These are phyloP conservation scores for Phytophthora uliginosa DNA, from an alignment of 352 stramenopile species.

Conservation along the genomic window DNA sequence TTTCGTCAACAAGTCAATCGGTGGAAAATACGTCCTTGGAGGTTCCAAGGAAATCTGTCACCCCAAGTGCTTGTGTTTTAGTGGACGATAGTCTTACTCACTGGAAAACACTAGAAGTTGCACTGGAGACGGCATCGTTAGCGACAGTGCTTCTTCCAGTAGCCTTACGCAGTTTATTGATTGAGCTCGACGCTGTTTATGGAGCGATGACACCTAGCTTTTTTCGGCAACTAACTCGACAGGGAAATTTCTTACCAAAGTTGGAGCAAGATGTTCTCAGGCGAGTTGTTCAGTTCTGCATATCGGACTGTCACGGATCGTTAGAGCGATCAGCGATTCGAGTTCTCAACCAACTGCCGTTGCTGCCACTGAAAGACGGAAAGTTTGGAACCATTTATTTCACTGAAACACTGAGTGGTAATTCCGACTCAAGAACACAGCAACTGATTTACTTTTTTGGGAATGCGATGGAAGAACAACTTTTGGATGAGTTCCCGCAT, in stretches of 20 bases:
- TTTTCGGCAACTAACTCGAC: slow-evolving; percentile 56
- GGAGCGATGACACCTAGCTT: slow-evolving; percentile 64
- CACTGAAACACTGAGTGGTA: slow-evolving; percentile 7
- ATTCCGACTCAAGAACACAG: slow-evolving; percentile 10
- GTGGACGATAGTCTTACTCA: slow-evolving; percentile 55
- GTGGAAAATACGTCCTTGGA: background rate
- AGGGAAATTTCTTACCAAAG: slow-evolving; percentile 45
- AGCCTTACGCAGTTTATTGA: slow-evolving; percentile 46
- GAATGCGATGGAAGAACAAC: slow-evolving; percentile 54
- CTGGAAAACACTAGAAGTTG: slow-evolving; percentile 56
- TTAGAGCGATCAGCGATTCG: slow-evolving; percentile 9
- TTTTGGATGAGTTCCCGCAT: slow-evolving; percentile 58
- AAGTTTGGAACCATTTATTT: slow-evolving; percentile 52
- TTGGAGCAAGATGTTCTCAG: slow-evolving; percentile 38
- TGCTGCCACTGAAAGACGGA: slow-evolving; percentile 57
- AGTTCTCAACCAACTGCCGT: slow-evolving; percentile 49
- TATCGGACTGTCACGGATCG: slow-evolving; percentile 40
- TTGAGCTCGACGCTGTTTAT: slow-evolving; percentile 62
- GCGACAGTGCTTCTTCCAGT: slow-evolving; percentile 49
- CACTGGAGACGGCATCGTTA: slow-evolving; percentile 38
- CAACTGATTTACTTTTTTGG: slow-evolving; percentile 52
- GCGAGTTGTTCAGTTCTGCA: slow-evolving; percentile 62
- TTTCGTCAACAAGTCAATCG: slow-evolving; percentile 31
- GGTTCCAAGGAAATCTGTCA: slow-evolving; percentile 26
- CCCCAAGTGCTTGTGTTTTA: slow-evolving; percentile 49